Conservation (phyloP, 257 asterid genomes). For the Solanum ossicruentum region DNA sequence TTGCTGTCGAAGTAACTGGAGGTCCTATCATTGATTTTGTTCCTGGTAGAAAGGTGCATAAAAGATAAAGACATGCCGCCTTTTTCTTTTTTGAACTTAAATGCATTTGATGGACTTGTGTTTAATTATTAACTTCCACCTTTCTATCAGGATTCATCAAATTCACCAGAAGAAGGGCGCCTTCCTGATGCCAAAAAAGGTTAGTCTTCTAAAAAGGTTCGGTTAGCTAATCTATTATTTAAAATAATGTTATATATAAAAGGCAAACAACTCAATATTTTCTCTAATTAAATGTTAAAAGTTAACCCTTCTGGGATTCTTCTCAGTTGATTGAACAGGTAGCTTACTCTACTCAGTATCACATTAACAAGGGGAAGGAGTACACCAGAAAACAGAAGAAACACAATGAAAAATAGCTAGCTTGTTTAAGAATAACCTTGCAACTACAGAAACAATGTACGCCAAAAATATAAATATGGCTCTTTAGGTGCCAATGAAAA, state of each 20-base stretch:
- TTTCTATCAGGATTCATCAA: slow-evolving; percentile 41
- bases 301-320: not conserved
- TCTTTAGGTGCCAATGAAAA: not conserved
- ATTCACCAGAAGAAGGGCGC: slow-evolving; percentile 74
- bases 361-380: not conserved
- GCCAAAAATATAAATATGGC: not conserved
- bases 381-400: not conserved
- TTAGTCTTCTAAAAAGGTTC: slow-evolving; percentile 6
- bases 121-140: not conserved
- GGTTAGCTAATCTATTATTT: not conserved
- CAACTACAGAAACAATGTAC: not conserved
- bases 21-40: slow-evolving; percentile 64
- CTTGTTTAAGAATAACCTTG: not conserved
- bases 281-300: not conserved
- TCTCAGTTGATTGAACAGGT: not conserved
- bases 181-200: slow-evolving; percentile 79
- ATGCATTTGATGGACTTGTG: not conserved
- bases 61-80: not conserved
- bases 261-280: not conserved
- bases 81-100: not conserved
- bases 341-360: not conserved
- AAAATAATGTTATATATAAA: not conserved
- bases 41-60: slow-evolving; percentile 67
- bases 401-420: not conserved
- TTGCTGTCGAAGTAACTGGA: slow-evolving; percentile 79